phyloP scores from a whole-genome alignment of 2,329 filamentous ascomycete species.

The Fusarium nisikadoi region DNA sequence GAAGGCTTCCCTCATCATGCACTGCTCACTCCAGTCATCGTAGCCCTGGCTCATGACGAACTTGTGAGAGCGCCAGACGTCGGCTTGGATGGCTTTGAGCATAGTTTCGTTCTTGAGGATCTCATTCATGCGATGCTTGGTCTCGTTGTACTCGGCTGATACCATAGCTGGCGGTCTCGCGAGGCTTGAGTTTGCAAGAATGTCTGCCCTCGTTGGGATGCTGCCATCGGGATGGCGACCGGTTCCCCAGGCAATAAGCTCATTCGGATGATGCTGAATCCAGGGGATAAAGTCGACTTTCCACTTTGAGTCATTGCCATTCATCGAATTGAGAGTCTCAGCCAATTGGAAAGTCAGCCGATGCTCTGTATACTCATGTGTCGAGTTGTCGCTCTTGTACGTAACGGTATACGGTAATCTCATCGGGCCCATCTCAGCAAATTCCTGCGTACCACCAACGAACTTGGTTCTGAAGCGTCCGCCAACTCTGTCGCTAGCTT shows the following conservation, averaged over 20 bases:
- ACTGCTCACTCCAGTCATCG: slow-evolving; percentile 17
- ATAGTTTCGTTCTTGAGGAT: slow-evolving; percentile 29
- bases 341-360: slow-evolving; percentile 73
- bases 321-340: slow-evolving; percentile 68
- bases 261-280: slow-evolving; percentile 56
- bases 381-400: slow-evolving; percentile 64
- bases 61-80: slow-evolving; percentile 17
- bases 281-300: slow-evolving; percentile 71
- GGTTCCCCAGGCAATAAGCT: slow-evolving; percentile 12
- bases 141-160: slow-evolving; percentile 10
- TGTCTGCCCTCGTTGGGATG: slow-evolving; percentile 8
- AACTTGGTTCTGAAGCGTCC: slow-evolving; percentile 73
- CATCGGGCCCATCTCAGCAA: slow-evolving; percentile 70
- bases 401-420: slow-evolving; percentile 67
- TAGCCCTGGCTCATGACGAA: slow-evolving; percentile 6
- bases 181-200: background rate
- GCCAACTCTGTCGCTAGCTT: slow-evolving; percentile 69
- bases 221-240: background rate
- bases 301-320: slow-evolving; percentile 59
- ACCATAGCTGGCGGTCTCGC: background rate
- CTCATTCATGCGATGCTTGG: slow-evolving; percentile 17
- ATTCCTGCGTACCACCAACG: slow-evolving; percentile 56
- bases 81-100: slow-evolving; percentile 2
- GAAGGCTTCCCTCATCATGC: slow-evolving; percentile 10
- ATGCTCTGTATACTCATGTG: slow-evolving; percentile 69